Evolutionary conservation across 306 rosid species (phyloP).

Genomic region (Ormosia emarginata): DNA sequence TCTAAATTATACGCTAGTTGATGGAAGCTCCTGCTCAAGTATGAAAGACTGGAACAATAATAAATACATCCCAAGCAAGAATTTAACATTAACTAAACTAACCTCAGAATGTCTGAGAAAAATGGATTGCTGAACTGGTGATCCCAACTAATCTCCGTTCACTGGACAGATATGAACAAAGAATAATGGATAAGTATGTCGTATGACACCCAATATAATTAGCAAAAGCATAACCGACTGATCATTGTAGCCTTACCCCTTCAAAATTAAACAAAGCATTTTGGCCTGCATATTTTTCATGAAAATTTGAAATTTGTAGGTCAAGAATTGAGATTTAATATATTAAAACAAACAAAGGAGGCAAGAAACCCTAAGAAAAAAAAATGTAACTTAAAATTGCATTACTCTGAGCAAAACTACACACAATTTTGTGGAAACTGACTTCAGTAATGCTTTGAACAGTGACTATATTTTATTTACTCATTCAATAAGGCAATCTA

Average conservation of each 20-base stretch:
- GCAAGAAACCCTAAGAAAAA: background rate
- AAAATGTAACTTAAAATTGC: background rate
- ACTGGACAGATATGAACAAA: background rate
- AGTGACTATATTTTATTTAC: background rate
- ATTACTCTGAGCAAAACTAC: background rate
- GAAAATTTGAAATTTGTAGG: background rate
- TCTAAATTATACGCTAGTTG: background rate
- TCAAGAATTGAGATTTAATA: background rate
- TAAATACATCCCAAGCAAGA: background rate
- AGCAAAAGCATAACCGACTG: background rate
- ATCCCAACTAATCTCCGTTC: slow-evolving; percentile 2
- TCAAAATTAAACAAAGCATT: slow-evolving; percentile 44
- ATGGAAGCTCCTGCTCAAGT: background rate
- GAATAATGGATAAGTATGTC: background rate
- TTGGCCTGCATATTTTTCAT: slow-evolving; percentile 52
- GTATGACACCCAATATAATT: background rate
- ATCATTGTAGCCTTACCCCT: slow-evolving; percentile 35
- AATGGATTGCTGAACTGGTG: background rate
- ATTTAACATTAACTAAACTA: background rate
- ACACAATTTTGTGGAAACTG: background rate
- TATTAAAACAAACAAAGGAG: background rate
- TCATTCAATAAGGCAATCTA: background rate
- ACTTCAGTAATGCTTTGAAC: background rate
- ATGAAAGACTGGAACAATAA: background rate
- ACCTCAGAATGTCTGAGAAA: slow-evolving; percentile 14